phyloP scores from a whole-genome alignment of 176 grass and related monocot species.

The Eleusine coracana region DNA sequence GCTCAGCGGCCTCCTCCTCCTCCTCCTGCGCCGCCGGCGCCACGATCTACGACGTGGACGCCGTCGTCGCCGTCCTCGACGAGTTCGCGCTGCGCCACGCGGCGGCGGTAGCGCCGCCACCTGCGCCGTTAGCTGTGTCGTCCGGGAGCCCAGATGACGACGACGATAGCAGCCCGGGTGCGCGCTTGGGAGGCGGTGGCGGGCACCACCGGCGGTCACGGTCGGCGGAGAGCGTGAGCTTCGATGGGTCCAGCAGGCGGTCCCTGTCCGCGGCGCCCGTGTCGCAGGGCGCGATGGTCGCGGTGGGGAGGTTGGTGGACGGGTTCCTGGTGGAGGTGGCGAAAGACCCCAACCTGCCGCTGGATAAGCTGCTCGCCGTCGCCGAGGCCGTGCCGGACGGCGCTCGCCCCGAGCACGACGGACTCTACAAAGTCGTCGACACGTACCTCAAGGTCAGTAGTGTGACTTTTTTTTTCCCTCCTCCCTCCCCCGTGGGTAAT shows the following conservation, averaged over 20 bases:
- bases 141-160: constrained; percentile 37
- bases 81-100: constrained; percentile 78
- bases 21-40: constrained; percentile 46
- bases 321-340: constrained; percentile 70
- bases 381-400: constrained; percentile 80
- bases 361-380: constrained; percentile 78
- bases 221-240: constrained; percentile 79
- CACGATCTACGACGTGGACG: constrained; percentile 73
- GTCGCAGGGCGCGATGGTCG: constrained; percentile 60
- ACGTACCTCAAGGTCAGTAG: constrained; percentile 78
- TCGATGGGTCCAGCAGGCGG: constrained; percentile 65
- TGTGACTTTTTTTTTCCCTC: background rate
- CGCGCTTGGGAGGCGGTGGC: constrained; percentile 26
- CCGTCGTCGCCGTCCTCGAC: constrained; percentile 62
- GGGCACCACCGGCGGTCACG: constrained; percentile 61
- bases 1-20: background rate
- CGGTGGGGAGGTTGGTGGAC: constrained; percentile 76
- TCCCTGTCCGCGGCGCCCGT: constrained; percentile 72
- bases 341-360: constrained; percentile 66
- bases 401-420: constrained; percentile 74
- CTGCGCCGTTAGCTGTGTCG: background rate
- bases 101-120: constrained; percentile 31
- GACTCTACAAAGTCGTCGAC: constrained; percentile 87
- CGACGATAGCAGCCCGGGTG: constrained; percentile 42
- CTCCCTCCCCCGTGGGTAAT: too few relatives aligned